Evolutionary conservation across 1,284 basidiomycete species (phyloP).

Genomic region (Tetrapyrgos nigripes): DNA sequence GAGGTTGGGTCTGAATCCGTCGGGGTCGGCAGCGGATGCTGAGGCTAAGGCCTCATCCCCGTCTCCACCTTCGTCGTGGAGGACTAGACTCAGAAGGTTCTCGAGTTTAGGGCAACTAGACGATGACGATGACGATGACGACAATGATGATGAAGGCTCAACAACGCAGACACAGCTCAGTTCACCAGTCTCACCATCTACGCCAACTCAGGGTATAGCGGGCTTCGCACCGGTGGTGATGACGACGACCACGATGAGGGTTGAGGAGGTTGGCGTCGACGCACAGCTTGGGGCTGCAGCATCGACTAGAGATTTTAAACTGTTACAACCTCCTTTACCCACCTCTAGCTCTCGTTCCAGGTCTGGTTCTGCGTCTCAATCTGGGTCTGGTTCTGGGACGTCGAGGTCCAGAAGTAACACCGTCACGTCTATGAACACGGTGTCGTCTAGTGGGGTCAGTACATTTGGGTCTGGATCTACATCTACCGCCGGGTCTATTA

Average conservation of each 20-base stretch:
- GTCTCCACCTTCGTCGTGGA: neutral
- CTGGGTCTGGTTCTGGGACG: neutral
- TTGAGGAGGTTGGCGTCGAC: neutral
- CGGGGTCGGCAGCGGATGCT: neutral
- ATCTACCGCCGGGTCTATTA: neutral
- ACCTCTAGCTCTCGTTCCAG: too few species aligned
- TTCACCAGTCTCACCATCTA: slow-evolving; percentile 15
- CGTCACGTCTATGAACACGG: neutral
- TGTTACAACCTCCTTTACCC: neutral
- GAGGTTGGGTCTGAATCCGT: neutral
- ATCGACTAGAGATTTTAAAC: neutral
- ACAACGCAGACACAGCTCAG: slow-evolving; percentile 7
- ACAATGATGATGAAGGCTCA: neutral
- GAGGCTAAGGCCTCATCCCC: neutral
- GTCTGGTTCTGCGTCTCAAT: too few species aligned
- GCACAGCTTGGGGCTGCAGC: neutral
- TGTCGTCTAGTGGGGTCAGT: neutral
- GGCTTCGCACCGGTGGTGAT: neutral
- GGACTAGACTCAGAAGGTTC: too few species aligned
- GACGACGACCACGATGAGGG: neutral
- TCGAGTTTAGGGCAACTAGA: too few species aligned
- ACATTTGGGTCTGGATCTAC: neutral
- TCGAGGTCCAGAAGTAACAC: neutral
- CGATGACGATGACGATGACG: neutral
- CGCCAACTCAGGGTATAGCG: slow-evolving; percentile 17